Conservation (phyloP, 371 early-diverging fungal species). For the Hamiltosporidium magnivora region DNA sequence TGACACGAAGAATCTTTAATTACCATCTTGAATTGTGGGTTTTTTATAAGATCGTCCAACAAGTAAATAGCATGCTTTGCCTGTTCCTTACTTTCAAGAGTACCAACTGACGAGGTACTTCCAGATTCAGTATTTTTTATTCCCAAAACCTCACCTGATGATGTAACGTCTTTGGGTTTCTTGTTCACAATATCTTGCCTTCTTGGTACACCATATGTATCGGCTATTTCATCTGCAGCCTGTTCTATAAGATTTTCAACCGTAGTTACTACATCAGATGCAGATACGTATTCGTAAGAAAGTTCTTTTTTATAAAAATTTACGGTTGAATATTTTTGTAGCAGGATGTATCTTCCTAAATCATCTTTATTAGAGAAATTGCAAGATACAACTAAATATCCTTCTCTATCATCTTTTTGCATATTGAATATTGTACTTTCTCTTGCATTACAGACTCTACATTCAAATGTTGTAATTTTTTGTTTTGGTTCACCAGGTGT, state of each 20-base stretch:
- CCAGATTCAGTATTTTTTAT: not conserved
- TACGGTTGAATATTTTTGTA: not conserved
- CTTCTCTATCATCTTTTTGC: no score
- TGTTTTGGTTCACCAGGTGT: no score
- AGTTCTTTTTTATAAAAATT: not conserved
- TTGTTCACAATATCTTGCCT: not conserved
- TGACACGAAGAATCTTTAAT: constrained; percentile 31
- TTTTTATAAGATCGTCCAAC: not conserved
- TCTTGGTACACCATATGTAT: not conserved
- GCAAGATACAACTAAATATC: not conserved
- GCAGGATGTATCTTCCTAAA: not conserved
- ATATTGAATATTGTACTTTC: no score
- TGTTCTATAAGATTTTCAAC: not conserved
- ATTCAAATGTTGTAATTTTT: no score
- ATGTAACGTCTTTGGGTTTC: not conserved
- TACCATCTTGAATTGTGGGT: constrained; percentile 13
- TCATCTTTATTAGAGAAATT: not conserved
- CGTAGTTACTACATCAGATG: not conserved
- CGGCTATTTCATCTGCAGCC: not conserved
- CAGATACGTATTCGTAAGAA: not conserved
- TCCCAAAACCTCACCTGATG: no score
- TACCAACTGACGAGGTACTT: not conserved
- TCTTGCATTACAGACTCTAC: no score
- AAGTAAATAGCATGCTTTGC: not conserved
- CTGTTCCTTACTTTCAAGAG: not conserved